Base-by-base conservation (phyloP, 2,329 filamentous ascomycete genomes). In the Stylonectria norvegica region DNA sequence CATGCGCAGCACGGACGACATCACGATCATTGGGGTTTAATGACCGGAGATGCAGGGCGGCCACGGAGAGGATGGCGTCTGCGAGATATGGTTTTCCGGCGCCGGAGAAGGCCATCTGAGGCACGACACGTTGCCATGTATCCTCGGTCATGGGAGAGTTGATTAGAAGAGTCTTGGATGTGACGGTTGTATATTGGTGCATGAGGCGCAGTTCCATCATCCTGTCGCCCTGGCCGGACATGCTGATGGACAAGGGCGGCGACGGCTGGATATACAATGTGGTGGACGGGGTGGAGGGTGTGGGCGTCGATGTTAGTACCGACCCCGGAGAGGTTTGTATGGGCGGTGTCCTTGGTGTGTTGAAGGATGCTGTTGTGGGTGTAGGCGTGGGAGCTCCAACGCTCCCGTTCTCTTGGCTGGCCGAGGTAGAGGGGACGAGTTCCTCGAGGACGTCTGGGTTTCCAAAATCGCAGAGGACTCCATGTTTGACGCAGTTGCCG, bases 401-500 rank as follows among this genome's bases (percentile, higher is more conserved):
- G 19, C 49, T 58, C n/a, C n/a, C n/a, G n/a, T n/a, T n/a, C 36
- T 58, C 56, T 15, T 48, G 45, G 20, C 56, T 57, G 15, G 66
- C 59, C n/a, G 62, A 63, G 12, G 68, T 59, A 32, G 65, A 58
- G 3, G 67, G 30, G 7, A 19, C 51, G 31, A 76, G 64, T 32
- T 73, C 67, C 38, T 71, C 67, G 42, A 70, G 59, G 42, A 72
- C 60, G 23, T 70, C 62, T 7, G 73, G 71, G 47, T 71, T 70
- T 50, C 81, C 77, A 55, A 84, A 85, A 59, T 85, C 81, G 63
- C 81, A 85, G 22, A 68, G 60, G 25, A 84, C 81, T 52, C 79
- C 81, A 62, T 85, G 81, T 55, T 83, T 85, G 40, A 72, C 64
- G 64, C 81, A 85, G 62, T 84, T 83, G 45, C 79, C 76, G 57